Evolutionary conservation across 345 rosid genomes (phyloP).

Genomic region (Pistacia atlantica): DNA sequence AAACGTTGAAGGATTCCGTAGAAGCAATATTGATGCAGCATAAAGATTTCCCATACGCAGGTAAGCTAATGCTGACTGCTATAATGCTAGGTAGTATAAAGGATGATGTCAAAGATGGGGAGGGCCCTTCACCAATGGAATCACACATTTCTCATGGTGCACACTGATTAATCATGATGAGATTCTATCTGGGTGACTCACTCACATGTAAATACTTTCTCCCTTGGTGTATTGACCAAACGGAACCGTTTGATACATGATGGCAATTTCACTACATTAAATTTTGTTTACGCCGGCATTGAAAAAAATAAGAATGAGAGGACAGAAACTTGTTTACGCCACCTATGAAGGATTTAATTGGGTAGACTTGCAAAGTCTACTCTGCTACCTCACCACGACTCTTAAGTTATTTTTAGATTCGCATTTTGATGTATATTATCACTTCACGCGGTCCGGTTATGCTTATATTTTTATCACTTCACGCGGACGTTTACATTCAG

Average conservation of each 20-base stretch:
- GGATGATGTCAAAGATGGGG: slow-evolving; percentile 29
- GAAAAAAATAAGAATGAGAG: no score
- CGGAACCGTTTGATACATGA: no score
- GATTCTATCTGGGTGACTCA: neutral
- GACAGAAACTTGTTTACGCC: no score
- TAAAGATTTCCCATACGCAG: slow-evolving; percentile 78
- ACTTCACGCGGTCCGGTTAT: neutral
- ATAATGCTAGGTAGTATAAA: slow-evolving; percentile 62
- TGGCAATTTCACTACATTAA: no score
- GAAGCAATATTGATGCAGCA: slow-evolving; percentile 88
- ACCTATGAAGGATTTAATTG: no score
- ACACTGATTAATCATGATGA: neutral
- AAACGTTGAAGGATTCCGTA: slow-evolving; percentile 46
- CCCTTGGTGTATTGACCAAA: neutral
- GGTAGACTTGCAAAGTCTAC: no score
- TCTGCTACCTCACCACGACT: no score
- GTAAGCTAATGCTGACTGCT: slow-evolving; percentile 84
- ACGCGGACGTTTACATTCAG: no score
- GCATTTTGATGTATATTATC: neutral
- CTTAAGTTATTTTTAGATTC: no score
- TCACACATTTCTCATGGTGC: neutral
- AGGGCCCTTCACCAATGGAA: slow-evolving; percentile 35
- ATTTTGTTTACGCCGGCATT: no score
- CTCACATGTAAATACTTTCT: slow-evolving; percentile 6
- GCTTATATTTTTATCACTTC: no score